Evolutionary conservation across 352 stramenopile genomes (phyloP).

Genomic region (Pythium utonaiense): DNA sequence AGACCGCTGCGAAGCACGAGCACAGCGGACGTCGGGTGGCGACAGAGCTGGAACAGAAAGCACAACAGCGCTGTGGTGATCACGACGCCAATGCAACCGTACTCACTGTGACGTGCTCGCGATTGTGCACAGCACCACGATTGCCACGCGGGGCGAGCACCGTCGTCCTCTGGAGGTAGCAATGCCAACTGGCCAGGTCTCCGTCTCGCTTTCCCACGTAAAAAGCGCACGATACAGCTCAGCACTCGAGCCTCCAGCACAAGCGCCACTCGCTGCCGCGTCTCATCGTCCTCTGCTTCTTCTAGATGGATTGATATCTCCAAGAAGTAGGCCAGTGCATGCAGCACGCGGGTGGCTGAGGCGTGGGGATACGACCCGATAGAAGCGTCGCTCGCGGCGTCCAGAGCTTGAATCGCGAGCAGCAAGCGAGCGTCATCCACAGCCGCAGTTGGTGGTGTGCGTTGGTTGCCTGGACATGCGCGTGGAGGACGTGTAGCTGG

Average conservation of each 20-base stretch:
- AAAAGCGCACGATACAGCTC: conserved; percentile 21
- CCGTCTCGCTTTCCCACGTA: background rate
- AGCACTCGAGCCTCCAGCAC: conserved; percentile 21
- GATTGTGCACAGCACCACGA: conserved; percentile 5
- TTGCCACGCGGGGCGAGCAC: background rate
- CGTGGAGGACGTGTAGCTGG: background rate
- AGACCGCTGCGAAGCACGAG: conserved; percentile 41
- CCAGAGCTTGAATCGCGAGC: conserved; percentile 40
- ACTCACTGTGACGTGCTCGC: background rate
- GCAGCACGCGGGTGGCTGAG: background rate
- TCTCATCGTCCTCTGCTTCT: background rate
- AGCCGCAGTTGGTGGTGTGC: background rate
- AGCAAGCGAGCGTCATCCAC: conserved; percentile 32
- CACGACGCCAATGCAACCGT: background rate
- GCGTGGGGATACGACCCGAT: background rate
- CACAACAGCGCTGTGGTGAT: conserved; percentile 21
- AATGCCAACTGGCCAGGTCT: background rate
- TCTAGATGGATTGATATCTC: conserved; percentile 9
- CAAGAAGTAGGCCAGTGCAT: conserved; percentile 16
- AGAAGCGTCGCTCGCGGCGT: conserved; percentile 10
- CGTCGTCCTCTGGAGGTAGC: background rate
- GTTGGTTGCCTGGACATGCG: background rate
- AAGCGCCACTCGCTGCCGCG: background rate
- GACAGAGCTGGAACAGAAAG: conserved; percentile 42
- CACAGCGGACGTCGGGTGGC: conserved; percentile 26